Evolutionary conservation across 805 yeast genomes (phyloP).

Genomic region (Cyberlindnera samutprakarnensis): DNA sequence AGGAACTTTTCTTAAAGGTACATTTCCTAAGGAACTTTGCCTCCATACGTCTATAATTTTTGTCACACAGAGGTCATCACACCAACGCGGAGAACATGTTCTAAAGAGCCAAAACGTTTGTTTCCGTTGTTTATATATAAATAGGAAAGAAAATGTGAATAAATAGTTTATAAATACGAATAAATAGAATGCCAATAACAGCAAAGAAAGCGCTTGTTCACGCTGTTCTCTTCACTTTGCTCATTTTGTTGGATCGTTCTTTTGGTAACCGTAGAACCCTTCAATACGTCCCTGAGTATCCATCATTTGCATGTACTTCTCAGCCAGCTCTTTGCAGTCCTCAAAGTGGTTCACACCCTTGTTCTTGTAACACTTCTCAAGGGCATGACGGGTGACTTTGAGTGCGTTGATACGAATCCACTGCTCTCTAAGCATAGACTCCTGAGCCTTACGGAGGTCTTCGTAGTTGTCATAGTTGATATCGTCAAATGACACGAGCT

Average conservation of each 20-base stretch:
- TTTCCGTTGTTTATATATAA: too few relatives aligned
- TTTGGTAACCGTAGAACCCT: constrained; percentile 81
- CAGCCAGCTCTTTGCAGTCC: constrained; percentile 74
- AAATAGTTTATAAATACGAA: too few relatives aligned
- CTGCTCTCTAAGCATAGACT: constrained; percentile 71
- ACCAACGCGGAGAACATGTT: too few relatives aligned
- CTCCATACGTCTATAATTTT: too few relatives aligned
- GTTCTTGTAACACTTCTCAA: constrained; percentile 59
- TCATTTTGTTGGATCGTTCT: constrained; percentile 77
- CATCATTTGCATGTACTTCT: constrained; percentile 68
- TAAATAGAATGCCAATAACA: too few relatives aligned
- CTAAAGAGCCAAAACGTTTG: too few relatives aligned
- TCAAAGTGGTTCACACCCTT: constrained; percentile 64
- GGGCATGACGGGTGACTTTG: constrained; percentile 63
- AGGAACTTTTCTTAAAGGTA: too few relatives aligned
- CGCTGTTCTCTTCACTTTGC: too few relatives aligned
- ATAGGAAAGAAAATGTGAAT: too few relatives aligned
- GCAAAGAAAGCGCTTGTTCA: too few relatives aligned
- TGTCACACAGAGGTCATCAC: too few relatives aligned
- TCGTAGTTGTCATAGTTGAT: constrained; percentile 64
- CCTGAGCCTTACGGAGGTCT: constrained; percentile 67
- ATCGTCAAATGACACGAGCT: constrained; percentile 75
- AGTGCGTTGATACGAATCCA: constrained; percentile 65
- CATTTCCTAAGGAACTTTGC: too few relatives aligned
- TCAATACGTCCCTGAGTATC: constrained; percentile 53